Base-by-base conservation (phyloP, 179 eudicot genomes). In the Spergularia azorica region DNA sequence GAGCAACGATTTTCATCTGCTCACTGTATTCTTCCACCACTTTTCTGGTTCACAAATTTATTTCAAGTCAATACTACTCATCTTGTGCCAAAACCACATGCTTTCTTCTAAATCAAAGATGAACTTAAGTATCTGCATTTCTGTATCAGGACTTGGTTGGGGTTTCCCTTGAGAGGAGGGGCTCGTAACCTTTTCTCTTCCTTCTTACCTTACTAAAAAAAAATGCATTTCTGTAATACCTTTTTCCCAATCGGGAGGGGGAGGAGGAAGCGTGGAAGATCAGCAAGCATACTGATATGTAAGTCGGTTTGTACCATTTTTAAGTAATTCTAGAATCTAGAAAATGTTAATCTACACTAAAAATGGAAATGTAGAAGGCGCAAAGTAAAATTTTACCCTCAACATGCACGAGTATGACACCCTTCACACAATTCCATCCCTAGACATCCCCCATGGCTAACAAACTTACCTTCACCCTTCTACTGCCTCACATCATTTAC, bases 11-110 rank as follows among this genome's bases (percentile, higher is more conserved):
- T 65, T 86, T 89, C 97, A 87, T 91, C 52, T 79, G 82, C 71
- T 90, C 87, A 69, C 98, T 89, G 79, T 91, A 95, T 71, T 95
- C 92, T 72, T 81, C 91, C 17, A 95, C 89, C 63, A 91, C 89
- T 79, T 86, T 76, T 70, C 99, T 95, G 90, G 71, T 56, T 79
- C 77, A 59, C 5, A 51, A 54, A 82, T 38, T 20, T 8, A 67
- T 75, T 78, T 52, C 73, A 17, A 60, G 71, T 78, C 63, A 78
- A 54, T 59, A 67, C 26, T 13, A 11, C 43, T 43, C 48, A 4
- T 38, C 17, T 36, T 41, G 15, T 3, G 63, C 36, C 10, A 20
- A 65, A 72, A 51, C 0, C 7, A 56, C 14, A 71, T 2, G 9
- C 15, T 18, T 32, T 21, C 58, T 15, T 80, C 41, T 14, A 38